Conservation (phyloP, 257 asterid species). For the Nicotiana paniculata region DNA sequence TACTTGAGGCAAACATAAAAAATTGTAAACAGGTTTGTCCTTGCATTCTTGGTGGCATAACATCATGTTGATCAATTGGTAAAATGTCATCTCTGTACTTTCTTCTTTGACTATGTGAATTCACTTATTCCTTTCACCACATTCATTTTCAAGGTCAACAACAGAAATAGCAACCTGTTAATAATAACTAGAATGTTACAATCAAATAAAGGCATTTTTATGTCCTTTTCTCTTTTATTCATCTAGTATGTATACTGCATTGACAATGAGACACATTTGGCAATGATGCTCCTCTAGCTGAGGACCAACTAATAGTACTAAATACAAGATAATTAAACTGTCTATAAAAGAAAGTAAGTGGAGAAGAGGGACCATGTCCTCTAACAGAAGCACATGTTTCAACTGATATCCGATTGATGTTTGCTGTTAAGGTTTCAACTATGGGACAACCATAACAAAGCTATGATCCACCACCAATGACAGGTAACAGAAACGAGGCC, state of each 20-base stretch:
- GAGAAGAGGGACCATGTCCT: slow-evolving; percentile 23
- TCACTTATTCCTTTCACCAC: not conserved
- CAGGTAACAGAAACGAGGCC: slow-evolving; percentile 10
- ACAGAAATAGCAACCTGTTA: not conserved
- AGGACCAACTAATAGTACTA: not conserved
- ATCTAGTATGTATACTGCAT: not conserved
- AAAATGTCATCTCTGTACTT: slow-evolving; percentile 3
- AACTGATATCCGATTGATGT: slow-evolving; percentile 10
- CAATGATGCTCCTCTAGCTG: not conserved
- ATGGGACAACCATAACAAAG: slow-evolving; percentile 11
- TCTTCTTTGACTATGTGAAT: not conserved
- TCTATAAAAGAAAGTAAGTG: not conserved
- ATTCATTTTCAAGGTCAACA: not conserved
- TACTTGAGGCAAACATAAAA: not conserved
- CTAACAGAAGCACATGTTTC: slow-evolving; percentile 8
- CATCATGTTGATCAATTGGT: not conserved
- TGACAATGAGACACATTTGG: not conserved
- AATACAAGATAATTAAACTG: not conserved
- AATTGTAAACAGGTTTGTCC: not conserved
- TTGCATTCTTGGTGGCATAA: not conserved
- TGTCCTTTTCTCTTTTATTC: not conserved
- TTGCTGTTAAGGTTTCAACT: slow-evolving; percentile 26
- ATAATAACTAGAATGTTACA: not conserved
- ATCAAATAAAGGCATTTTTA: not conserved
- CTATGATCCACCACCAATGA: slow-evolving; percentile 17